phyloP scores from a whole-genome alignment of 176 grass and related monocot species.

The Saccharum officinarum region DNA sequence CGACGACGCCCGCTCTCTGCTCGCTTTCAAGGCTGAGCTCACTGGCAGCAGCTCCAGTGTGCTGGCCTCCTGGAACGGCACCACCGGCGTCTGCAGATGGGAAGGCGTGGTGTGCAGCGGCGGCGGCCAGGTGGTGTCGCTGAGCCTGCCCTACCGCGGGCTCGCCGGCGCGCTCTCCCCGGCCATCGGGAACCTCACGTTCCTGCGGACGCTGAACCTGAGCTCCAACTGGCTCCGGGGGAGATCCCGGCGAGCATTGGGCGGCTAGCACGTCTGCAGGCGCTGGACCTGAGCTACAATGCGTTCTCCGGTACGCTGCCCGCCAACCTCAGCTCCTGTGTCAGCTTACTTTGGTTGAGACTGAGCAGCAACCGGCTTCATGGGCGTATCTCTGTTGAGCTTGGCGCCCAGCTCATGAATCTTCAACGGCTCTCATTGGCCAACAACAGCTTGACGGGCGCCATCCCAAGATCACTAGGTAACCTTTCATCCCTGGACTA shows the following conservation, averaged over 20 bases:
- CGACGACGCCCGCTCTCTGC: not conserved
- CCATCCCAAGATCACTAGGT: slow-evolving; percentile 15
- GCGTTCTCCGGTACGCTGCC: not conserved
- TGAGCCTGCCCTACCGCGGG: not conserved
- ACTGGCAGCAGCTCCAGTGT: no score
- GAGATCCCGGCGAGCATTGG: not conserved
- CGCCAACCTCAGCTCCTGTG: slow-evolving; percentile 22
- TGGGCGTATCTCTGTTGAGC: not conserved
- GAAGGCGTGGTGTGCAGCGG: not conserved
- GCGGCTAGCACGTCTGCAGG: not conserved
- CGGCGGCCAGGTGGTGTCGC: not conserved
- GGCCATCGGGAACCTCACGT: slow-evolving; percentile 27
- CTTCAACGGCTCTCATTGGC: not conserved
- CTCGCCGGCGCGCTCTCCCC: not conserved
- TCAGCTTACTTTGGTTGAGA: not conserved
- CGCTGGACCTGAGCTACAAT: slow-evolving; percentile 28
- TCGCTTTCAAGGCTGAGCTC: not conserved
- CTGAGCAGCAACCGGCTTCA: slow-evolving; percentile 13
- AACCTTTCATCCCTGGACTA: slow-evolving; percentile 18
- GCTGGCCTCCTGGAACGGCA: not conserved
- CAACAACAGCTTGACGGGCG: slow-evolving; percentile 9
- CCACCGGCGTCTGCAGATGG: slow-evolving; percentile 11
- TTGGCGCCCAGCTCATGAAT: not conserved
- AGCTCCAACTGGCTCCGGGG: slow-evolving; percentile 18
- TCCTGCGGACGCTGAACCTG: slow-evolving; percentile 14